These are phyloP conservation scores for Naganishia antarctica DNA, from an alignment of 768 basidiomycete species.

Conservation along the genomic window DNA sequence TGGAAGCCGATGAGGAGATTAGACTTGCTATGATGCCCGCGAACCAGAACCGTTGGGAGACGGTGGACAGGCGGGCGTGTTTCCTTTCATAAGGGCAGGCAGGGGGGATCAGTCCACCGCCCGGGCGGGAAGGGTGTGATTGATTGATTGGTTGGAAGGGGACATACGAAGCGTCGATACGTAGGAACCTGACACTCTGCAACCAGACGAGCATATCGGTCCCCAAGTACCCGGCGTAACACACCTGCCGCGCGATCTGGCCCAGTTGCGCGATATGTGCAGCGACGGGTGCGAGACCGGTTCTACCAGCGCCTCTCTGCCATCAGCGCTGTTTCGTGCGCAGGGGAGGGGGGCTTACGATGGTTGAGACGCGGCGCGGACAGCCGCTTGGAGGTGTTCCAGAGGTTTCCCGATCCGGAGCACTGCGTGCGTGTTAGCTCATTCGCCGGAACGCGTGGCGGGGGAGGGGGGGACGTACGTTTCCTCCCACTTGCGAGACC, in stretches of 20 bases:
- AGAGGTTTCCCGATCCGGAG: slow-evolving; percentile 88
- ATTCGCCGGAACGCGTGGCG: no score
- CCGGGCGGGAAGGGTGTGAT: slow-evolving; percentile 5
- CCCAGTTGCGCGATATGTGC: slow-evolving; percentile 68
- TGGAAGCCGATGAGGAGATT: slow-evolving; percentile 48
- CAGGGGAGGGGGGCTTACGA: slow-evolving; percentile 34
- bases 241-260: slow-evolving; percentile 74
- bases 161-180: slow-evolving; percentile 41
- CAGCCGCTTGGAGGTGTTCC: slow-evolving; percentile 85
- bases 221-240: slow-evolving; percentile 79
- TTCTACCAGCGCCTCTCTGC: slow-evolving; percentile 11
- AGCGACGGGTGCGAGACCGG: slow-evolving; percentile 51
- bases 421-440: slow-evolving; percentile 55
- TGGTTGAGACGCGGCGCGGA: slow-evolving; percentile 58
- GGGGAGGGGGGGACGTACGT: no score
- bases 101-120: slow-evolving; percentile 63
- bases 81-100: slow-evolving; percentile 58
- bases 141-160: background rate
- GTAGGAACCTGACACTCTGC: slow-evolving; percentile 48
- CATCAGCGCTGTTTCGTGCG: background rate
- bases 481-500: slow-evolving; percentile 82
- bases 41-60: slow-evolving; percentile 80
- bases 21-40: slow-evolving; percentile 79
- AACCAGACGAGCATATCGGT: slow-evolving; percentile 86
- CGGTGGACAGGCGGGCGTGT: slow-evolving; percentile 60